Evolutionary conservation across 2,329 filamentous ascomycete genomes (phyloP).

Genomic region (Basipetospora chlamydospora): DNA sequence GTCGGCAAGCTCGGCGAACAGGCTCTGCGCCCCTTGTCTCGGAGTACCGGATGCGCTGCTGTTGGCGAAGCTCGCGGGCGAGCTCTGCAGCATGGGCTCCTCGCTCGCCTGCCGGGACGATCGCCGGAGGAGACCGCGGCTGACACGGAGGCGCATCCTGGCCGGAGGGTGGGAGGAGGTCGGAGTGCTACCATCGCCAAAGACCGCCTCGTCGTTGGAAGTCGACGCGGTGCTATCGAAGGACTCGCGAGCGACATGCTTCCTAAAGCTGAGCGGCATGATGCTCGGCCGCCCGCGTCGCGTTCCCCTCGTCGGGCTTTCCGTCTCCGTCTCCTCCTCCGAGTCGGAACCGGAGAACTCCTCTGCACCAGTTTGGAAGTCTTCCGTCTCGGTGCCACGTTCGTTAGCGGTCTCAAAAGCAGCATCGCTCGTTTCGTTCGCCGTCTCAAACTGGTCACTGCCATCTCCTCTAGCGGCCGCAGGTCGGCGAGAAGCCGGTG

Average conservation of each 20-base stretch:
- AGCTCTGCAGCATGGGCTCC: constrained; percentile 41
- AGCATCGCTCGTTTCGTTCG: constrained; percentile 55
- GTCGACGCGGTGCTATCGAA: constrained; percentile 83
- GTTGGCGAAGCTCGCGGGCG: constrained; percentile 40
- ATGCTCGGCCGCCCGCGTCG: constrained; percentile 26
- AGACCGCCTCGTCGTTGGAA: constrained; percentile 59
- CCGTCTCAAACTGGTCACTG: constrained; percentile 71
- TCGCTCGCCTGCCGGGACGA: constrained; percentile 48
- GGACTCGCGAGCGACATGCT: constrained; percentile 45
- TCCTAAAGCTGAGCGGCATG: constrained; percentile 17
- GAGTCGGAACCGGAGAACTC: constrained; percentile 62
- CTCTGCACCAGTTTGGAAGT: constrained; percentile 88
- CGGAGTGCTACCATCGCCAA: constrained; percentile 38
- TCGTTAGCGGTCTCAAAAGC: constrained; percentile 62
- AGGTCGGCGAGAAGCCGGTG: constrained; percentile 19
- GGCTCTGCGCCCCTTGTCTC: constrained; percentile 50
- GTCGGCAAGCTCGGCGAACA: constrained; percentile 82
- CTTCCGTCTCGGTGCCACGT: constrained; percentile 74
- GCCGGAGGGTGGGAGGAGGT: constrained; percentile 32
- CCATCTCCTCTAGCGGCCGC: too few species aligned
- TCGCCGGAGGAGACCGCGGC: constrained; percentile 46
- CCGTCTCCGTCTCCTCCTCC: constrained; percentile 70
- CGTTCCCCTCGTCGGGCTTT: constrained; percentile 37
- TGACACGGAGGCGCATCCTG: constrained; percentile 58
- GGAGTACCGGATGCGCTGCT: constrained; percentile 34